phyloP scores from a whole-genome alignment of 2,329 filamentous ascomycete species.

The Lasiodiplodia sp. region DNA sequence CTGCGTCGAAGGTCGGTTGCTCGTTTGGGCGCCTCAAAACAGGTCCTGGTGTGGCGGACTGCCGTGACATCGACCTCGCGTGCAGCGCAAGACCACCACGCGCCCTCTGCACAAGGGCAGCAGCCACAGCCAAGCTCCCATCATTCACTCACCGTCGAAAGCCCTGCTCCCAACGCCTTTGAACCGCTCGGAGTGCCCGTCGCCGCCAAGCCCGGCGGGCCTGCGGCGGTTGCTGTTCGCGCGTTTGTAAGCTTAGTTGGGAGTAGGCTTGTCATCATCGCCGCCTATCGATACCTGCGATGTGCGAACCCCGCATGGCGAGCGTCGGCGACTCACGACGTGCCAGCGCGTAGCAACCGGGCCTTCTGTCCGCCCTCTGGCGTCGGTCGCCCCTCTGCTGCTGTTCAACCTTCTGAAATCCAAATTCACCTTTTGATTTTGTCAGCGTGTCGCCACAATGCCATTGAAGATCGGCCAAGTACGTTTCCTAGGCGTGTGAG shows the following conservation, averaged over 20 bases:
- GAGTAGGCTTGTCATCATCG: background rate
- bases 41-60: background rate
- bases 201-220: conserved; percentile 11
- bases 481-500: conserved; percentile 20
- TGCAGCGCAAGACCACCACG: conserved; percentile 25
- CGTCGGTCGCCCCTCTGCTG: background rate
- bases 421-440: background rate
- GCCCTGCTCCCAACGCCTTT: conserved; percentile 6
- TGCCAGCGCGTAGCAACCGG: background rate
- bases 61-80: conserved; percentile 13
- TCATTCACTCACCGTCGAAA: conserved; percentile 9
- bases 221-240: background rate
- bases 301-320: conserved; percentile 5
- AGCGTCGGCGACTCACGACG: background rate
- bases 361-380: background rate
- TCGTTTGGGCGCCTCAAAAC: background rate
- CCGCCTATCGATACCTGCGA: conserved; percentile 15
- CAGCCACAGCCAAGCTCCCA: conserved; percentile 19
- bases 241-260: background rate
- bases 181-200: conserved; percentile 17
- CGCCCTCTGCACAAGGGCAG: conserved; percentile 8
- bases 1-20: background rate
- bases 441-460: conserved; percentile 2
- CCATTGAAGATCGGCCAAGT: conserved; percentile 45
- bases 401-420: background rate